A percentile compares a stretch with the other conserved stretches of the same genome.
These are phyloP conservation scores for Pholiota conissans DNA, from an alignment of 768 basidiomycete genomes.

Conservation along the genomic window DNA sequence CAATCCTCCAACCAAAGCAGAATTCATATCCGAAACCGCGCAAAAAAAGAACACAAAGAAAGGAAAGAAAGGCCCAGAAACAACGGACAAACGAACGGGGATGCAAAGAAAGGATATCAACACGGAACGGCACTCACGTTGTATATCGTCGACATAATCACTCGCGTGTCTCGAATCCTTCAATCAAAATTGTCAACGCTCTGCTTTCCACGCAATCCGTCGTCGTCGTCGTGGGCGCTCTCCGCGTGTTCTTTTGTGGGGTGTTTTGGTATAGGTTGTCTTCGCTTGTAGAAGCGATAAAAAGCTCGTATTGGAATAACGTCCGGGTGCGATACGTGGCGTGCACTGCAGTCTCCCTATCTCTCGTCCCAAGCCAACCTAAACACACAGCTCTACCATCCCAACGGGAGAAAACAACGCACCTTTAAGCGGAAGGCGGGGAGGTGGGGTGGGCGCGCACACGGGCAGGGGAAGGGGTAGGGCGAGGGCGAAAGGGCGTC, in stretches of 20 bases:
- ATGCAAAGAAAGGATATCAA: neutral
- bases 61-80: neutral
- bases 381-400: neutral
- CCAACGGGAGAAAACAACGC: neutral
- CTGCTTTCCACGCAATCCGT: neutral
- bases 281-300: too few species aligned
- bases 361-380: neutral
- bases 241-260: slow-evolving; percentile 3
- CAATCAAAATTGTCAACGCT: slow-evolving; percentile 1
- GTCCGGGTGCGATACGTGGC: neutral
- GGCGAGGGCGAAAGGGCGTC: neutral
- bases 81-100: neutral
- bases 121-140: slow-evolving; percentile 16
- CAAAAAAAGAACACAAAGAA: neutral
- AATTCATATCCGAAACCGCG: too few species aligned
- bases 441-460: neutral
- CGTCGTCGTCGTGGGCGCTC: slow-evolving; percentile 6
- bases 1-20: too few species aligned
- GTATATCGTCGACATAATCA: slow-evolving; percentile 21
- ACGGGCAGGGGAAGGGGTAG: too few species aligned
- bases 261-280: neutral
- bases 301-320: too few species aligned
- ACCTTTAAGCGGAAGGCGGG: neutral
- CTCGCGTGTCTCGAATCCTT: slow-evolving; percentile 2
- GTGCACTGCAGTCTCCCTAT: neutral